Evolutionary conservation across 129 eudicot species (phyloP), one percentile per base, ranked within the genome.

Genomic region (carrot (Daucus carota)): DNA sequence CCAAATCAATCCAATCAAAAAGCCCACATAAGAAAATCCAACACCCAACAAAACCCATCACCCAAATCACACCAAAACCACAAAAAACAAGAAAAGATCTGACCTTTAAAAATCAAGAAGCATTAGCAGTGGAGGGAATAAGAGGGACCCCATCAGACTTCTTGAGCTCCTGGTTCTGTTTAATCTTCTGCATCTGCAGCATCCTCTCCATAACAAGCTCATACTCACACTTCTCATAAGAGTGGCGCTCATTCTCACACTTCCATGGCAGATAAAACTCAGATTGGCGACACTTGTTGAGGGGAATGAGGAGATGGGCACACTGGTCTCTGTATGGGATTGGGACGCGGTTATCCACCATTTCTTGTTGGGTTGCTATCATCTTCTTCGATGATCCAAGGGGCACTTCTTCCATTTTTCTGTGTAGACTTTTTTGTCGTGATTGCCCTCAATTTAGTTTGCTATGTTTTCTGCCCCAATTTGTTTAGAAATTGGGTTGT

Each of bases 181-280:
- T 86, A 76, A 88, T 86, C 86, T 86, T 88, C 79, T 92, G 92
- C 97, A 92, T 92, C 84, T 85, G 91, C 13, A 92, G 88, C 96
- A 92, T 92, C 74, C 97, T 76, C 77, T 92, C 97, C 97, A 92
- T 89, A 29, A 92, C 92, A 43, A 92, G 96, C 84, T 92, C 97
- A 79, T 92, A 92, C 87, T 84, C 89, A 79, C 97, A 92, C 79
- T 92, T 92, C 84, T 92, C 97, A 26, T 92, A 89, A 42, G 87
- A 8, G 42, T 92, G 97, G 76, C 96, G 92, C 75, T 92, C 96
- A 70, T 84, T 62, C 84, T 83, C 97, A 81, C 97, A 92, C 85
- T 92, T 92, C 97, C 97, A 92, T 0, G 97, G 97, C 5, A 92
- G 88, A 70, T 74, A 92, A 38, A 81, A 62, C 84, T 92, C 97